Base-by-base conservation (phyloP, 805 yeast genomes). In the Candida arabinofermentans region DNA sequence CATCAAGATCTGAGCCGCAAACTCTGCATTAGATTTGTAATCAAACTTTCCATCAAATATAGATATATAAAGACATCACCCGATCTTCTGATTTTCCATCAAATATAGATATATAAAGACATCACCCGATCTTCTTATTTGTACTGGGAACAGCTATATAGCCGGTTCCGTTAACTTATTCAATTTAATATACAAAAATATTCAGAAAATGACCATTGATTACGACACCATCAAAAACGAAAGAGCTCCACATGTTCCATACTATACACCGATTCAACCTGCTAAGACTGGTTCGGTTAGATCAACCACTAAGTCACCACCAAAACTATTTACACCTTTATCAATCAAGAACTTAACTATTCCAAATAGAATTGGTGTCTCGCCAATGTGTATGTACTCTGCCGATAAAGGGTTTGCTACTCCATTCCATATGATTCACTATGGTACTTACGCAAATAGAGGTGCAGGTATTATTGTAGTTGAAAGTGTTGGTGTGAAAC, bases 311-410 rank as follows among this genome's bases (percentile, higher is more conserved):
- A 43, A n/a, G 27, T 46, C 41, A 39, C 50, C 43, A 12, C 79
- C 80, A 2, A 51, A 44, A 35, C 50, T 71, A 9, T 76, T 76
- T 54, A 54, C 59, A 27, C 78, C 79, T 1, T 49, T 75, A 35
- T 62, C 57, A 14, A 64, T 75, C 41, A 62, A 67, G 21, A 60
- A 57, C n/a, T 35, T 70, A 38, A 55, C 60, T 2, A 54, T 79
- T 17, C 69, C 65, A 12, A 79, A 79, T 55, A 62, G 84, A 45
- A 54, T 77, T 23, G 79, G 79, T 37, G 76, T 77, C 17, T 68
- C 81, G 1, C 81, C 81, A 35, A 74, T 76, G 79, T 72, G 80
- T 53, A 71, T 65, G 37, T 76, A 75, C 54, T 69, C 79, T 5
- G 68, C 74, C 3, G 48, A 55, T 3, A 59, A 74, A 36, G 70